Evolutionary conservation across 192 early-diverging fungal genomes (phyloP), one percentile per base, ranked within the genome.

Genomic region (Coemansia sp.): DNA sequence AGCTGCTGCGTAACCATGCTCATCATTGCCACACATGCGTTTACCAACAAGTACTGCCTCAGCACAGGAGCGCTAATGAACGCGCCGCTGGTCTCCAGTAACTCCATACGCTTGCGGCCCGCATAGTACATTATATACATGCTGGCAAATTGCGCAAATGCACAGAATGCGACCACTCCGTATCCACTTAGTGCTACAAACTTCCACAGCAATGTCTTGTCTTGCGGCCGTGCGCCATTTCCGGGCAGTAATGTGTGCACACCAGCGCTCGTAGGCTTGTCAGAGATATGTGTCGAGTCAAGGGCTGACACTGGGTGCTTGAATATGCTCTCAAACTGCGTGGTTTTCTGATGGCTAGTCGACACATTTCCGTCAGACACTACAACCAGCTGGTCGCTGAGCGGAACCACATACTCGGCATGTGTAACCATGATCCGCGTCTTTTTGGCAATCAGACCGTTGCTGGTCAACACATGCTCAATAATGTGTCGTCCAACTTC

Each of bases 361-460:
- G 32, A 14, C 5, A 58, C 45, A 4, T 25, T 2, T 5, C 70
- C 70, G 25, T 69, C 38, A 2, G 48, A 19, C 3, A 70, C n/a
- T 0, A 51, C 58, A 47, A 79, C 37, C 8, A 73, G 38, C 39
- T 63, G 67, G 51, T 69, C 60, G 27, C 63, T 57, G 9, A 79
- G 23, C 0, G 76, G 76, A 5, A 79, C 67, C 39, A 74, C 47
- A 32, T 79, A 65, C 3, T 60, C 47, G 9, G 82, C 80, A 69
- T 79, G 70, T 0, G 76, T 79, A 7, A 73, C 76, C 35, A 79
- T 29, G 3, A 73, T 63, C 0, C 76, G 63, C 10, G 70, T 79
- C 39, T 69, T 73, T 35, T 53, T 25, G 7, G 48, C 55, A 4
- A 79, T 14, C 5, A 79, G 15, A 10, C 76, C 76, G 22, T 41